Base-by-base conservation (phyloP, 2,329 filamentous ascomycete genomes). In the Coniochaeta sp. region DNA sequence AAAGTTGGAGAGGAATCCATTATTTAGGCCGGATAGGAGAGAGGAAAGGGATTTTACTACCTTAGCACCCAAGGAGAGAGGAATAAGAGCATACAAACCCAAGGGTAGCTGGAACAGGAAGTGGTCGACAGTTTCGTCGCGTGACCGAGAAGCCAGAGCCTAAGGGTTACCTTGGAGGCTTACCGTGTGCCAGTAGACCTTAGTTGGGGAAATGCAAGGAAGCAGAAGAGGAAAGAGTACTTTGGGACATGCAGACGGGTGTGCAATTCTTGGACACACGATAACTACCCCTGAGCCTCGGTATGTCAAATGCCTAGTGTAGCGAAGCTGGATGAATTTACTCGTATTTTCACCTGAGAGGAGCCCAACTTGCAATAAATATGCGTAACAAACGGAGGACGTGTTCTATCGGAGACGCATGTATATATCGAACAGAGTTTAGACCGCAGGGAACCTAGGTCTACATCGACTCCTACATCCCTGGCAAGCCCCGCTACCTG, bases 41-140 rank as follows among this genome's bases (percentile, higher is more conserved):
- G 43, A 36, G 31, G 22, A 44, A 7, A 16, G 44, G 6, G 47
- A 31, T 3, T n/a, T 28, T n/a, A 31, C 22, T 31, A 14, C 24
- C 47, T 34, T 8, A 22, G 16, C n/a, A n/a, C n/a, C n/a, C n/a
- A 14, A 22, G 12, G 33, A 22, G 36, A 24, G 56, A 31, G 26
- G 56, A 44, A 44, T 40, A 58, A 44, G 24, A 28, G 6, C 40
- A 19, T 17, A n/a, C 33, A 34, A 58, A 44, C 38, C 33, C 31
- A 28, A 57, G 16, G 50, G 14, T 55, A 58, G 56, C 56, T 44
- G 17, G 38, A 44, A 44, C 24, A 58, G 38, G 56, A 58, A 58
- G 56, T 58, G 56, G 56, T 58, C 38, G 56, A 58, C 56, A 58
- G 17, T 38, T 43, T 58, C 38, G 56, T 44, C 56, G 56, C 56